Evolutionary conservation across 352 stramenopile genomes (phyloP).

Genomic region (Globisporangium heterothallicum): DNA sequence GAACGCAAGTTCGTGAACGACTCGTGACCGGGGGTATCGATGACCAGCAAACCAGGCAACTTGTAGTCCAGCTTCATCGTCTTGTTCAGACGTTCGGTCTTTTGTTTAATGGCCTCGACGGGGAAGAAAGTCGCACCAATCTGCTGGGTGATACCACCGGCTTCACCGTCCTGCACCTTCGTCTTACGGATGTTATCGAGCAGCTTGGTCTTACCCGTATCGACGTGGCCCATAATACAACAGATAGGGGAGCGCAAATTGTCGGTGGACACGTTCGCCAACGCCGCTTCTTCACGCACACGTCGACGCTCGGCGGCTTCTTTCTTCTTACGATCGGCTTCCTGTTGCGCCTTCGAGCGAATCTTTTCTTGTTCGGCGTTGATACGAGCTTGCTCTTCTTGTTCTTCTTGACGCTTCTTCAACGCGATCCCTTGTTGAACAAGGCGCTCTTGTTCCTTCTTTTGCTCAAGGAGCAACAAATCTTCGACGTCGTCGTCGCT

Average conservation of each 20-base stretch:
- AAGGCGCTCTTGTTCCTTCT: conserved; percentile 92
- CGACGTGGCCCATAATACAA: conserved; percentile 99
- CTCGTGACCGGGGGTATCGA: conserved; percentile 99
- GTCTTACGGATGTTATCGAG: conserved; percentile 99
- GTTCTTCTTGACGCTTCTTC: conserved; percentile 92
- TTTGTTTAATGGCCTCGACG: conserved; percentile 88
- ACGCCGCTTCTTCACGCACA: conserved; percentile 64
- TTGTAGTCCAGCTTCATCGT: conserved; percentile 85
- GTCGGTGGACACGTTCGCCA: conserved; percentile 87
- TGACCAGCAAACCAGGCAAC: conserved; percentile 93
- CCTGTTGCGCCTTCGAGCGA: conserved; percentile 78
- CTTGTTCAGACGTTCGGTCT: conserved; percentile 71
- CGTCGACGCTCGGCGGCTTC: conserved; percentile 68
- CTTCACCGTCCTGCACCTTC: conserved; percentile 94
- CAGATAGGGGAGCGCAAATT: conserved; percentile 98
- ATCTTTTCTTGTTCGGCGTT: conserved; percentile 58
- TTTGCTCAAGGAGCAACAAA: conserved; percentile 91
- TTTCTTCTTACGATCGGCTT: conserved; percentile 82
- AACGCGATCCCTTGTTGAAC: conserved; percentile 90
- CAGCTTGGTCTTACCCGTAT: conserved; percentile 98
- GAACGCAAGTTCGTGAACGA: conserved; percentile 98
- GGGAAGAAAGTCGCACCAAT: conserved; percentile 96
- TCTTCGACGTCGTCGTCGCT: conserved; percentile 89
- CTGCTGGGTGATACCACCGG: conserved; percentile 98
- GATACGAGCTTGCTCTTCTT: conserved; percentile 58